These are phyloP conservation scores for Huntiella omanensis DNA, from an alignment of 2,329 filamentous ascomycete genomes.

Conservation along the genomic window DNA sequence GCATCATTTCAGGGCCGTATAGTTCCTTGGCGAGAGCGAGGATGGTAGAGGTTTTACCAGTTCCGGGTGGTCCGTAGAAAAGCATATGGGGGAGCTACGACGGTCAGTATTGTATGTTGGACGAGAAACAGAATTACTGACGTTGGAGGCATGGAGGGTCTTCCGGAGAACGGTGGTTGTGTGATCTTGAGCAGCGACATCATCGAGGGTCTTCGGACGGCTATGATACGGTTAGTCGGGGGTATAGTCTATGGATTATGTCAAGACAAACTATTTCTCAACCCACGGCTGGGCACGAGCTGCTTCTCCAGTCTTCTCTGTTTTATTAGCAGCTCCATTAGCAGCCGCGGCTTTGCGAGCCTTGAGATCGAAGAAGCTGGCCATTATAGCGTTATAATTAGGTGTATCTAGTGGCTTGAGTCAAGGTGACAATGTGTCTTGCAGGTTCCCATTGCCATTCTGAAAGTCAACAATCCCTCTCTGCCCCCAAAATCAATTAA, in stretches of 20 bases:
- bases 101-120: slow-evolving; percentile 14
- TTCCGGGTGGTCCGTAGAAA: slow-evolving; percentile 94
- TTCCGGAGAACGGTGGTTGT: slow-evolving; percentile 83
- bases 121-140: slow-evolving; percentile 18
- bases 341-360: slow-evolving; percentile 65
- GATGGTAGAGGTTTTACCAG: slow-evolving; percentile 94
- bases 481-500: slow-evolving; percentile 10
- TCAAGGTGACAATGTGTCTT: neutral
- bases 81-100: slow-evolving; percentile 85
- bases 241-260: neutral
- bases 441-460: neutral
- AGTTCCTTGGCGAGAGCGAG: slow-evolving; percentile 94
- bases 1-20: slow-evolving; percentile 86
- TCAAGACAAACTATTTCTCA: slow-evolving; percentile 74
- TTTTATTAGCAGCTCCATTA: slow-evolving; percentile 43
- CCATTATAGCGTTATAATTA: slow-evolving; percentile 34
- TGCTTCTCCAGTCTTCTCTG: slow-evolving; percentile 38
- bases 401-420: neutral
- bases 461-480: neutral
- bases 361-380: slow-evolving; percentile 90
- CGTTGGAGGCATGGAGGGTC: slow-evolving; percentile 86
- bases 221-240: slow-evolving; percentile 26
- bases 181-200: slow-evolving; percentile 95
- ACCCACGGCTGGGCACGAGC: slow-evolving; percentile 79
- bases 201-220: slow-evolving; percentile 78